Evolutionary conservation across 1,284 basidiomycete species (phyloP), one percentile per base, ranked within the genome.

Genomic region (Ustilago shanxiensis): DNA sequence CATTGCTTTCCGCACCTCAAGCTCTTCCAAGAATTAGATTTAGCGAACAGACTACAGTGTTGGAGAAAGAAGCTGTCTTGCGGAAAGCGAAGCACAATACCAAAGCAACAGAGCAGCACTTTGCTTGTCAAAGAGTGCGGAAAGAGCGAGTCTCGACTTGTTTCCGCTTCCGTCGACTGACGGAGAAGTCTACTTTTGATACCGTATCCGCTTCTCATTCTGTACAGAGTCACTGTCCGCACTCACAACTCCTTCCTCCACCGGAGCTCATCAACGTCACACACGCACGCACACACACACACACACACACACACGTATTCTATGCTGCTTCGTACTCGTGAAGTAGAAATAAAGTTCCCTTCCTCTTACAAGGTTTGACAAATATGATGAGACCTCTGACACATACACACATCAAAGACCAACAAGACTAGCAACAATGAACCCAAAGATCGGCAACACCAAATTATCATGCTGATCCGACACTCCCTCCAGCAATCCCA

Each of bases 381-480:
- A 14, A 6, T 6, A 20, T 54, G 52, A 54, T 59, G 14, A 62
- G 37, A 7, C 28, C 1, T n/a, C 18, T 62, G 53, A 57, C 52
- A 50, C 63, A 44, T 45, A 41, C 63, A 33, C 18, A 37, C 26
- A 41, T 54, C 44, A 82, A 20, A 81, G 53, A 16, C 72, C 77
- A 22, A 82, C 55, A 35, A 84, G 41, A 18, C 66, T 65, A 9
- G 68, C 68, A 3, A 80, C 71, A 13, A 85, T 64, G 44, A 81
- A 78, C n/a, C 69, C 81, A 56, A 72, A 79, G 50, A 85, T 72
- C 7, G 85, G 85, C 26, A 86, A 59, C 16, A 86, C 69, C 44
- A 86, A 71, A 35, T 86, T 86, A 52, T 86, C 85, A 60, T 86
- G 85, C 49, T 86, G 85, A 55, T 82, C 80, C 20, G 78, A 79